A percentile compares a stretch with the other conserved stretches of the same genome.
Conservation (phyloP, 306 rosid genomes). For the Quercus variabilis region DNA sequence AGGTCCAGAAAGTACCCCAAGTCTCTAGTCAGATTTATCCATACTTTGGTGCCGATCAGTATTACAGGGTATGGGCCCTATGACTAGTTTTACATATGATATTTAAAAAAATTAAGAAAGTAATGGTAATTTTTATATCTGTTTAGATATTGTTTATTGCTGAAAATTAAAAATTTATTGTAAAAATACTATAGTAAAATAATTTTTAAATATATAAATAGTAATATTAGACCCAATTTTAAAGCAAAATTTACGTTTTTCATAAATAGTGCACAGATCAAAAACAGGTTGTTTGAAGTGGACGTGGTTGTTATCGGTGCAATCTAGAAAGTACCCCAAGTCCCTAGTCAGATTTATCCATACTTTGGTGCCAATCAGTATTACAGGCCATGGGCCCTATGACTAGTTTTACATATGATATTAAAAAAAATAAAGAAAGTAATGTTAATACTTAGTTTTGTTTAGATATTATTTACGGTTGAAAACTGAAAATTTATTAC, state of each 20-base stretch:
- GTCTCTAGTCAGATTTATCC: neutral
- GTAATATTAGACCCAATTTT: accelerated
- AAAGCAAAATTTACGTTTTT: accelerated
- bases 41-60: neutral
- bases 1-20: neutral
- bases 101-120: no score
- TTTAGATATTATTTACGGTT: accelerated
- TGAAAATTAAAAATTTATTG: no score
- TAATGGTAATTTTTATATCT: accelerated
- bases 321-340: neutral
- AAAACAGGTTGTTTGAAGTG: no score
- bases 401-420: no score
- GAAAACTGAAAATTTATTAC: no score
- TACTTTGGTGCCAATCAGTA: neutral
- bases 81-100: no score
- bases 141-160: accelerated
- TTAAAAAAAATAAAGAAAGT: no score
- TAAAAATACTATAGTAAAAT: accelerated
- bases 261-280: accelerated
- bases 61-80: neutral
- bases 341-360: neutral
- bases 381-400: neutral
- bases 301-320: no score
- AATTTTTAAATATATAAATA: no score
- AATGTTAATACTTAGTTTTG: no score